A percentile compares a stretch with the other conserved stretches of the same genome.
Evolutionary conservation across 1,284 basidiomycete species (phyloP).

Genomic region (Pisolithus thermaeus): DNA sequence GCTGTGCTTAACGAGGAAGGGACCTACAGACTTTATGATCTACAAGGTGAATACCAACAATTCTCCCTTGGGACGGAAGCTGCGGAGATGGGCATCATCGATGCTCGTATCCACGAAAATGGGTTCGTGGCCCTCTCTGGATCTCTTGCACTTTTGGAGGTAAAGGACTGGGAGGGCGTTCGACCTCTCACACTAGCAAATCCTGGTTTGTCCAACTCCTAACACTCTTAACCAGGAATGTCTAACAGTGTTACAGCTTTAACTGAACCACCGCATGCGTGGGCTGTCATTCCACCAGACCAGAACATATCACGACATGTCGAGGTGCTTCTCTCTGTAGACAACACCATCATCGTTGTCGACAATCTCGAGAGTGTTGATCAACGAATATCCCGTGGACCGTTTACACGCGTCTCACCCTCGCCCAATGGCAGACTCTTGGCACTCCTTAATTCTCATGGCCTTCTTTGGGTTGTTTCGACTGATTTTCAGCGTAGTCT

Average conservation of each 20-base stretch:
- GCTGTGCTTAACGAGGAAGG: conserved; percentile 91
- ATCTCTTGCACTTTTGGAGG: conserved; percentile 73
- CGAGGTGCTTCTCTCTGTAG: conserved; percentile 79
- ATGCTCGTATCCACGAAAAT: conserved; percentile 80
- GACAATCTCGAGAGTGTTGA: conserved; percentile 85
- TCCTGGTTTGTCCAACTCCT: conserved; percentile 47
- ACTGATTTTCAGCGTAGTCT: conserved; percentile 87
- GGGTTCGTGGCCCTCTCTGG: conserved; percentile 86
- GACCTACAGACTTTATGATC: conserved; percentile 83
- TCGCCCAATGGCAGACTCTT: conserved; percentile 94
- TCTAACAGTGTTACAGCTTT: conserved; percentile 43
- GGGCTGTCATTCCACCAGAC: conserved; percentile 85
- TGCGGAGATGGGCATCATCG: conserved; percentile 78
- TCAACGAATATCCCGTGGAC: conserved; percentile 84
- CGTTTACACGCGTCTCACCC: conserved; percentile 81
- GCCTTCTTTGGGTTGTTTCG: conserved; percentile 86
- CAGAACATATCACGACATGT: conserved; percentile 80
- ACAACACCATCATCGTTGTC: conserved; percentile 71
- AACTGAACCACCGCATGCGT: conserved; percentile 72
- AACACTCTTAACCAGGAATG: conserved; percentile 1
- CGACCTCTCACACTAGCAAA: conserved; percentile 63
- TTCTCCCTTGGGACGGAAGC: conserved; percentile 83
- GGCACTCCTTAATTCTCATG: conserved; percentile 72
- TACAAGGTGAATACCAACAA: conserved; percentile 82
- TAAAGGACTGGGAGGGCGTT: conserved; percentile 80